Conservation (phyloP, 257 asterid species). For the Solanum appendiculatum region DNA sequence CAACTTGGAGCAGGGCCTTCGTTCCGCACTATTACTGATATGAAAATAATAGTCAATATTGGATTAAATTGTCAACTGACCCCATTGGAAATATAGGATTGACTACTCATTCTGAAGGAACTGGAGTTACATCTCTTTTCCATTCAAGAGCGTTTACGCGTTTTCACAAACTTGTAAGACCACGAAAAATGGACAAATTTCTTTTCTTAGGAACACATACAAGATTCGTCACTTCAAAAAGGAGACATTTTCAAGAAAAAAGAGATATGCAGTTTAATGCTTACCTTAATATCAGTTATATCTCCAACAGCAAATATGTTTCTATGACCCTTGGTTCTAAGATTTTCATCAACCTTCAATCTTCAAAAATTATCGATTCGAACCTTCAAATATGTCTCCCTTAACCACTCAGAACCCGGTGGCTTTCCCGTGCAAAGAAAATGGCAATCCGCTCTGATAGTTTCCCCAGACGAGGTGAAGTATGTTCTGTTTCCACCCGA, state of each 20-base stretch:
- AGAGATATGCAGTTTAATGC: background rate
- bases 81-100: background rate
- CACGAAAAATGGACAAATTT: background rate
- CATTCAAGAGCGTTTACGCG: background rate
- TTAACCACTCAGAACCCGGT: no score
- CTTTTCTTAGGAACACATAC: background rate
- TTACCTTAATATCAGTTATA: constrained; percentile 59
- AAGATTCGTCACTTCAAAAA: no score
- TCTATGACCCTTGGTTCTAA: constrained; percentile 59
- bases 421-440: no score
- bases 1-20: background rate
- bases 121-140: background rate
- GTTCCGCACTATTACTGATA: background rate
- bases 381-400: no score
- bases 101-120: background rate
- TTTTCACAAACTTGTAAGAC: background rate
- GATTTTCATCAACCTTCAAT: no score
- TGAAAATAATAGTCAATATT: background rate
- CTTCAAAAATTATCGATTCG: no score
- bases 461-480: constrained; percentile 51
- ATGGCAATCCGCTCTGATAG: constrained; percentile 34
- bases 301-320: constrained; percentile 77
- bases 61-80: background rate
- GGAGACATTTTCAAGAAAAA: background rate
- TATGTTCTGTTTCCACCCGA: constrained; percentile 29